Conservation (phyloP, 1,284 basidiomycete genomes). For the Ganoderma meredithae region DNA sequence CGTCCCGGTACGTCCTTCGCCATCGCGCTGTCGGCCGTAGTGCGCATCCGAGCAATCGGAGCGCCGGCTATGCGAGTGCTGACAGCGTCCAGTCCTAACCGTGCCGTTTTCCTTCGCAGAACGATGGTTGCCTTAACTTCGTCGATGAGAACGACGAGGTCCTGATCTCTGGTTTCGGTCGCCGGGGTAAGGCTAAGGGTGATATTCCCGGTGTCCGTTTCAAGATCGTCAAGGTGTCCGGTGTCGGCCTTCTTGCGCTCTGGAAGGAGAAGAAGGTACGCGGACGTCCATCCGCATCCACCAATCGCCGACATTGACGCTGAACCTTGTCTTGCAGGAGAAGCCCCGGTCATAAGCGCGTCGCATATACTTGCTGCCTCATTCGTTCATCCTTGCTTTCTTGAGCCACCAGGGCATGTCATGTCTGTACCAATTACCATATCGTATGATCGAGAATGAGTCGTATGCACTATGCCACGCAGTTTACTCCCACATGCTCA, state of each 20-base stretch:
- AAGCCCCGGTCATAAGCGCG: constrained; percentile 85
- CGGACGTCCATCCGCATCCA: constrained; percentile 21
- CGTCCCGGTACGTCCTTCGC: constrained; percentile 63
- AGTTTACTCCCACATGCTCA: not conserved
- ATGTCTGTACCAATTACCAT: constrained; percentile 39
- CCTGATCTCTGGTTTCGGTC: constrained; percentile 99
- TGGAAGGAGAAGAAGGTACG: constrained; percentile 99
- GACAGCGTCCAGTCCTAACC: constrained; percentile 14
- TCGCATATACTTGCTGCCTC: constrained; percentile 26
- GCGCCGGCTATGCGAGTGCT: constrained; percentile 23
- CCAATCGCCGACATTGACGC: constrained; percentile 10
- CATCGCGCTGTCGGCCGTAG: constrained; percentile 8
- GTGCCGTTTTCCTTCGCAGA: constrained; percentile 53
- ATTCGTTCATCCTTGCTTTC: constrained; percentile 30
- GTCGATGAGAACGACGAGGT: constrained; percentile 99
- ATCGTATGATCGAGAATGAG: constrained; percentile 52
- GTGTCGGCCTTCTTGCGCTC: constrained; percentile 96
- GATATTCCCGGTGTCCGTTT: constrained; percentile 98
- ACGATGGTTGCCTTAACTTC: constrained; percentile 99
- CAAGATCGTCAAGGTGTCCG: constrained; percentile 99
- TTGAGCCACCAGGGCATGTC: constrained; percentile 32
- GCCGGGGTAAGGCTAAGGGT: constrained; percentile 99
- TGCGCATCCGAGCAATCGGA: constrained; percentile 23
- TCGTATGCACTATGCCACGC: constrained; percentile 35
- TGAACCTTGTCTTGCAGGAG: constrained; percentile 59